Evolutionary conservation across 129 eudicot species (phyloP).

Genomic region (Centella asiatica): DNA sequence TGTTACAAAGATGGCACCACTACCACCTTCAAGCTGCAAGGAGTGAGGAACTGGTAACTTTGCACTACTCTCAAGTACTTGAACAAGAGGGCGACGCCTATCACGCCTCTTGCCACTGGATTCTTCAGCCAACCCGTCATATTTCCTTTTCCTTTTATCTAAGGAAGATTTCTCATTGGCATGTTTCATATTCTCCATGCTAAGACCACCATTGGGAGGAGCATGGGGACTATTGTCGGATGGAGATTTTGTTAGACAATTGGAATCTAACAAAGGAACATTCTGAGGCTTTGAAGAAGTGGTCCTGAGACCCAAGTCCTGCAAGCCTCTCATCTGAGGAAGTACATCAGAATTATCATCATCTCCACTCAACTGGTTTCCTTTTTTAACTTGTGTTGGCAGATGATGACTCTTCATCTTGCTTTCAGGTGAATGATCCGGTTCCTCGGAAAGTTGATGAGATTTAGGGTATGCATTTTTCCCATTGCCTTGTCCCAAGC

Average conservation of each 20-base stretch:
- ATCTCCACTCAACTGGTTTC: constrained; percentile 27
- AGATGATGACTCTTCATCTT: constrained; percentile 27
- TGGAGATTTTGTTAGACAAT: constrained; percentile 16
- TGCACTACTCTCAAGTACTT: constrained; percentile 39
- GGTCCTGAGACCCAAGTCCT: constrained; percentile 49
- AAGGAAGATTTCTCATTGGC: constrained; percentile 21
- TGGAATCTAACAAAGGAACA: constrained; percentile 23
- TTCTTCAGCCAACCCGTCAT: constrained; percentile 33
- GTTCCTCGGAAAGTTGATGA: constrained; percentile 15
- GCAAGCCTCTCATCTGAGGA: constrained; percentile 62
- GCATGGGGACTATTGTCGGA: constrained; percentile 11
- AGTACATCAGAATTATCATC: constrained; percentile 35
- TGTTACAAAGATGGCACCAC: constrained; percentile 14
- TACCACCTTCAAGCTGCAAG: constrained; percentile 30
- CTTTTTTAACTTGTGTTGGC: constrained; percentile 18
- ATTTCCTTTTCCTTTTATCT: constrained; percentile 40
- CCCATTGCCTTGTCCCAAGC: constrained; percentile 34
- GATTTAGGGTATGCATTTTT: constrained; percentile 22
- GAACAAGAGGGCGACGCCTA: constrained; percentile 51
- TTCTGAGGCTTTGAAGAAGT: constrained; percentile 27
- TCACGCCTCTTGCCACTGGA: constrained; percentile 43
- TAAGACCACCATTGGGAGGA: constrained; percentile 17
- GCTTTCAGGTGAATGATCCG: constrained; percentile 23
- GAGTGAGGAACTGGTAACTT: constrained; percentile 20
- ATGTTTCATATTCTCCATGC: constrained; percentile 20